Conservation (phyloP, 495 filamentous ascomycete species). For the Penicillium canariense region DNA sequence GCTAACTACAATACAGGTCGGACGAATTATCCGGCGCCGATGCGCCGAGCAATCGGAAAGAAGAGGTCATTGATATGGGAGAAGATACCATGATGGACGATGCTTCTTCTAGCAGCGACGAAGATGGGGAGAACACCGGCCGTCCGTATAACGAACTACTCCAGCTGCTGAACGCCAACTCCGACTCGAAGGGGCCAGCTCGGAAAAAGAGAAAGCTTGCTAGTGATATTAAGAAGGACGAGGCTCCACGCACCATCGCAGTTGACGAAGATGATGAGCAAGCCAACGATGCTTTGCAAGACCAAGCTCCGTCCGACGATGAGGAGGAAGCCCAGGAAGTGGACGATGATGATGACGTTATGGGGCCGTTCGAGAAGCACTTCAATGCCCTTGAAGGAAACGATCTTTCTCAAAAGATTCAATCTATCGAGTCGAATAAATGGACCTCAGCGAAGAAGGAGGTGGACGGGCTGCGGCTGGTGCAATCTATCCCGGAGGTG, state of each 20-base stretch:
- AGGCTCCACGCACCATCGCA: conserved; percentile 9
- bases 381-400: conserved; percentile 64
- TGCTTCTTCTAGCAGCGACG: conserved; percentile 44
- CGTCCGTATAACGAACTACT: conserved; percentile 65
- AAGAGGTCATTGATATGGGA: conserved; percentile 23
- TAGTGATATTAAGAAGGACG: conserved; percentile 24
- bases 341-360: conserved; percentile 37
- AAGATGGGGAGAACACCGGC: conserved; percentile 40
- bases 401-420: conserved; percentile 51
- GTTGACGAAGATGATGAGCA: conserved; percentile 30
- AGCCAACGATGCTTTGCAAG: conserved; percentile 30
- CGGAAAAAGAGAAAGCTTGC: conserved; percentile 68
- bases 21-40: conserved; percentile 35
- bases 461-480: conserved; percentile 45
- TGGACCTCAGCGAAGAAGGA: conserved; percentile 53
- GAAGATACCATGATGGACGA: conserved; percentile 33
- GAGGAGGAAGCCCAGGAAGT: conserved; percentile 34
- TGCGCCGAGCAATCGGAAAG: conserved; percentile 14
- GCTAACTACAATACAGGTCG: conserved; percentile 31
- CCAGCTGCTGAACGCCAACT: conserved; percentile 52
- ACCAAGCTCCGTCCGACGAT: conserved; percentile 43
- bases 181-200: conserved; percentile 53
- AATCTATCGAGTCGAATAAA: conserved; percentile 50
- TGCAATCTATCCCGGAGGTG: conserved; percentile 40
- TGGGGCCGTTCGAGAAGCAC: conserved; percentile 78